phyloP scores from a whole-genome alignment of 2,329 filamentous ascomycete genomes.

The Epichloe glyceriae region DNA sequence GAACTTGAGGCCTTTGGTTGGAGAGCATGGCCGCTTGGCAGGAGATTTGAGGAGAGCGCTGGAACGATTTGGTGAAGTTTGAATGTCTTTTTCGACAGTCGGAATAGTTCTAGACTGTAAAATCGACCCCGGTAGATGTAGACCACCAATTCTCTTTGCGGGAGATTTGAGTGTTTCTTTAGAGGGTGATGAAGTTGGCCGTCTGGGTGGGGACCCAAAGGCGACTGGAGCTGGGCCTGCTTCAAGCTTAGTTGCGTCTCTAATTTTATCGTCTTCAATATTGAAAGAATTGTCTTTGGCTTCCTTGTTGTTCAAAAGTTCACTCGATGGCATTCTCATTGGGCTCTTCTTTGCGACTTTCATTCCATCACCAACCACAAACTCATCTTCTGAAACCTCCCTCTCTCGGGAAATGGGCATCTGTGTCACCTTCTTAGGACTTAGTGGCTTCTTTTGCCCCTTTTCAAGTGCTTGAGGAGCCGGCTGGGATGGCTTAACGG shows the following conservation, averaged over 20 bases:
- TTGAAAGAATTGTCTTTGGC: slow-evolving; percentile 1
- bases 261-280: slow-evolving; percentile 7
- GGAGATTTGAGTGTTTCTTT: slow-evolving; percentile 45
- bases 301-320: not conserved
- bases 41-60: slow-evolving; percentile 32
- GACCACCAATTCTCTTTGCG: slow-evolving; percentile 29
- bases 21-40: slow-evolving; percentile 36
- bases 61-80: slow-evolving; percentile 23
- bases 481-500: slow-evolving; percentile 18
- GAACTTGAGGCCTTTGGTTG: slow-evolving; percentile 25
- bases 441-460: slow-evolving; percentile 36
- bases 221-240: slow-evolving; percentile 4
- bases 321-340: slow-evolving; percentile 9
- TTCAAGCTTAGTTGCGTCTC: slow-evolving; percentile 3
- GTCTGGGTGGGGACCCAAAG: slow-evolving; percentile 43
- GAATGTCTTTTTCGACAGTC: slow-evolving; percentile 7
- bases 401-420: slow-evolving; percentile 33
- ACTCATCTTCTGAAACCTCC: slow-evolving; percentile 44
- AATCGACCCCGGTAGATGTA: slow-evolving; percentile 20
- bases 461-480: slow-evolving; percentile 6
- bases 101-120: slow-evolving; percentile 14
- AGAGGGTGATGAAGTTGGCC: slow-evolving; percentile 36
- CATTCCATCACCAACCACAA: slow-evolving; percentile 33
- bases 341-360: not conserved
- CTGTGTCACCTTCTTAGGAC: slow-evolving; percentile 53